These are phyloP conservation scores for Flaveria linearis DNA, from an alignment of 129 eudicot species.

Conservation along the genomic window DNA sequence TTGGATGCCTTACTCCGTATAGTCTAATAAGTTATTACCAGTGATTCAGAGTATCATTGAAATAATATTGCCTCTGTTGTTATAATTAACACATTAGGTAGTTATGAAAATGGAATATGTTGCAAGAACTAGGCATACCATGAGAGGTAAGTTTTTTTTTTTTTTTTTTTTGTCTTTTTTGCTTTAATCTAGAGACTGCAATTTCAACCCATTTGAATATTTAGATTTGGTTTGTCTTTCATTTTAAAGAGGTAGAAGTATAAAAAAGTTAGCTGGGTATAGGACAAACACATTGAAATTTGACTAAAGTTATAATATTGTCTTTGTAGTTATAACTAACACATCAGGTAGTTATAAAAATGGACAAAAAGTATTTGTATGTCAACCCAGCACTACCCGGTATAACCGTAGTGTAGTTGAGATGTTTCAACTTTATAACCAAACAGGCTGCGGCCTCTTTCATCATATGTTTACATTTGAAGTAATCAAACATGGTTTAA, in stretches of 20 bases:
- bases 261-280: too few species aligned
- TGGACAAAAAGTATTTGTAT: not conserved
- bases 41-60: not conserved
- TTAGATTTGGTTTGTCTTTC: not conserved
- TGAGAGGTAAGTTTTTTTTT: too few species aligned
- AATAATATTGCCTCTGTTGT: not conserved
- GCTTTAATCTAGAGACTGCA: too few species aligned
- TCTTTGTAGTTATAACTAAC: not conserved
- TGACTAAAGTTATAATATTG: too few species aligned
- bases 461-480: not conserved
- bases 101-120: not conserved
- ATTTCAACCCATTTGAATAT: too few species aligned
- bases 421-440: not conserved
- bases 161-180: too few species aligned
- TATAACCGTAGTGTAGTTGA: not conserved
- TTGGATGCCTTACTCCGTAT: too few species aligned
- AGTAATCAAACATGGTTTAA: not conserved
- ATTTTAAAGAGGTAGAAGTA: not conserved
- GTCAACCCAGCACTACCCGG: not conserved
- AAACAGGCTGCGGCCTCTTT: not conserved
- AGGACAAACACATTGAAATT: too few species aligned
- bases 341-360: not conserved
- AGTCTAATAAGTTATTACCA: not conserved
- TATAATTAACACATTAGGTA: not conserved
- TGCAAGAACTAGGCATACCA: too few species aligned